Percentiles rank a stretch among this genome's conserved stretches.
Conservation (phyloP, 805 yeast species). For the Candida ortonii region DNA sequence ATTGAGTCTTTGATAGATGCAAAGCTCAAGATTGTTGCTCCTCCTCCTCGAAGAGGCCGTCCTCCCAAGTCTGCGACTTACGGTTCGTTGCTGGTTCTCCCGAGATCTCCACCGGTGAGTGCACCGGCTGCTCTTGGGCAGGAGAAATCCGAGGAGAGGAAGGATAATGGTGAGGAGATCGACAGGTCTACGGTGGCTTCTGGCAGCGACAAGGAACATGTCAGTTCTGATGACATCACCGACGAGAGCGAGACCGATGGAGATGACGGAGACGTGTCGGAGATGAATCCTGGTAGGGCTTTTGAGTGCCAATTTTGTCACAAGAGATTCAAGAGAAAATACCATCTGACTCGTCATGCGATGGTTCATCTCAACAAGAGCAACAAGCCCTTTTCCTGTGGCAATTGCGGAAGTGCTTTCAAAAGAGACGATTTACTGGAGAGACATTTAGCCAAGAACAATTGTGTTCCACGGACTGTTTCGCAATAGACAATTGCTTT, state of each 20-base stretch:
- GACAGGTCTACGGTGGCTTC: too few species aligned
- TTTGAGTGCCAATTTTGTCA: constrained; percentile 17
- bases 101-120: constrained; percentile 4
- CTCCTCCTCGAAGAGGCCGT: constrained; percentile 6
- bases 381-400: constrained; percentile 19
- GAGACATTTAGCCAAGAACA: constrained; percentile 17
- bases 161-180: constrained; percentile 1
- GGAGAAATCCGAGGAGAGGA: background rate
- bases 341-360: constrained; percentile 22
- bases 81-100: constrained; percentile 3
- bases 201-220: too few species aligned
- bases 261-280: background rate
- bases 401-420: constrained; percentile 15
- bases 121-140: constrained; percentile 2
- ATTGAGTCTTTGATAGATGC: background rate
- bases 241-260: constrained; percentile 5
- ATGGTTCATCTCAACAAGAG: constrained; percentile 17
- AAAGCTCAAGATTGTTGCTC: background rate
- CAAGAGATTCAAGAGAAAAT: constrained; percentile 20
- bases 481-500: too few species aligned
- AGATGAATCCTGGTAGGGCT: constrained; percentile 8
- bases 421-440: constrained; percentile 21
- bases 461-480: too few species aligned
- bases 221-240: constrained; percentile 1
- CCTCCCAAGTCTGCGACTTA: constrained; percentile 4